A percentile compares a stretch with the other conserved stretches of the same genome.
Conservation (phyloP, 1,284 basidiomycete species). For the Amylostereum chailletii region DNA sequence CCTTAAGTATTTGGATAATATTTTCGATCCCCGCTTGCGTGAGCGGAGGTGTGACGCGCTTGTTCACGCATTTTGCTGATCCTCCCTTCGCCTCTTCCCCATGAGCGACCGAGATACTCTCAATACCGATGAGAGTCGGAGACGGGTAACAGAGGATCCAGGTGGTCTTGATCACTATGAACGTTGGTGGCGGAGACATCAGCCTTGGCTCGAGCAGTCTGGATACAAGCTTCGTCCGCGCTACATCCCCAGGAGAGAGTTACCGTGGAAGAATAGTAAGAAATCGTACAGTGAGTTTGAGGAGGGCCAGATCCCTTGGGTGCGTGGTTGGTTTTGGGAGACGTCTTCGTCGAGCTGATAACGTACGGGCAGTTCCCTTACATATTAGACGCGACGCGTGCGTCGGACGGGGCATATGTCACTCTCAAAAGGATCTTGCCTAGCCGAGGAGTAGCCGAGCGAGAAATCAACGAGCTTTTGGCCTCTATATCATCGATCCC, state of each 20-base stretch:
- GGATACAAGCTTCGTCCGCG: not conserved
- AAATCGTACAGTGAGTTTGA: not conserved
- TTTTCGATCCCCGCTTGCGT: too few species aligned
- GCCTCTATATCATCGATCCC: conserved; percentile 10
- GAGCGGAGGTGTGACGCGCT: too few species aligned
- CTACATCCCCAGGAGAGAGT: not conserved
- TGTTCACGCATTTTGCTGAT: too few species aligned
- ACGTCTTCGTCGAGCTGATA: not conserved
- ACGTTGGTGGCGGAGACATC: not conserved
- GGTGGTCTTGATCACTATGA: too few species aligned
- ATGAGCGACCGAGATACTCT: too few species aligned
- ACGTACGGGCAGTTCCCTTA: not conserved
- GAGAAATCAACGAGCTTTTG: conserved; percentile 15
- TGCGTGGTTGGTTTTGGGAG: not conserved
- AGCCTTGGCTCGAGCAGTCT: not conserved
- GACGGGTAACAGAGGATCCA: too few species aligned
- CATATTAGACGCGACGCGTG: conserved; percentile 8
- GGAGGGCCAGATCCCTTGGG: not conserved
- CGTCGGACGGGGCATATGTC: conserved; percentile 13
- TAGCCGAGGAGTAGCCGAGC: not conserved
- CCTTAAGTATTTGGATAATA: too few species aligned
- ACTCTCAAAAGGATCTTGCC: conserved; percentile 13
- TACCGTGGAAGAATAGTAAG: not conserved
- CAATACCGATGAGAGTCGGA: too few species aligned
- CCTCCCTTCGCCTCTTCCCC: too few species aligned